A percentile compares a stretch with the other conserved stretches of the same genome.
These are phyloP conservation scores for Chamaecrista fasciculata DNA, from an alignment of 306 rosid species.

Conservation along the genomic window DNA sequence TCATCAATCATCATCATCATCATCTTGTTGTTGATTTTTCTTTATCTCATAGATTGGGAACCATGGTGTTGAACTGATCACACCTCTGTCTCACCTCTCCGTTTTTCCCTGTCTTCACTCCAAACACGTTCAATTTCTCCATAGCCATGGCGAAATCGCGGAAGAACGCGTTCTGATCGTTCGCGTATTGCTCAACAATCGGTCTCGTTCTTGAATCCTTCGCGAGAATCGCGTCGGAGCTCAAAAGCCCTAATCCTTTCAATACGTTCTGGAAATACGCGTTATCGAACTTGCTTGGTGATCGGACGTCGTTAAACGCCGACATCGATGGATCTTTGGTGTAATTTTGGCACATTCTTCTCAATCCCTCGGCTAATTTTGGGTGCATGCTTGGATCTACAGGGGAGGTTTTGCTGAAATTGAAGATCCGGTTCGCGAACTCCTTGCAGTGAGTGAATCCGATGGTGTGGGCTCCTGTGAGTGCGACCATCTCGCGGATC, in stretches of 20 bases:
- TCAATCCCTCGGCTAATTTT: slow-evolving; percentile 35
- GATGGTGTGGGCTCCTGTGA: slow-evolving; percentile 57
- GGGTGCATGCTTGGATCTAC: slow-evolving; percentile 44
- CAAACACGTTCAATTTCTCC: slow-evolving; percentile 37
- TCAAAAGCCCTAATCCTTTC: slow-evolving; percentile 40
- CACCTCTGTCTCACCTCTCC: slow-evolving; percentile 49
- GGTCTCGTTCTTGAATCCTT: slow-evolving; percentile 52
- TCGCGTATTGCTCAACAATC: slow-evolving; percentile 40
- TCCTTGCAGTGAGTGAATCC: slow-evolving; percentile 63
- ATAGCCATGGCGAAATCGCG: slow-evolving; percentile 40
- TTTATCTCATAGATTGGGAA: background rate
- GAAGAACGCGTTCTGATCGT: slow-evolving; percentile 36
- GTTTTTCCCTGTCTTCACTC: slow-evolving; percentile 33
- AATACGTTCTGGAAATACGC: slow-evolving; percentile 40
- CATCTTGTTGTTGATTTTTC: background rate
- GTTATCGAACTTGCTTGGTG: slow-evolving; percentile 55
- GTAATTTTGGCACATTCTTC: slow-evolving; percentile 40
- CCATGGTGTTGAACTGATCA: slow-evolving; percentile 39
- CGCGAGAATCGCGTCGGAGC: slow-evolving; percentile 30
- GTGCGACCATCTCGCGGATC: slow-evolving; percentile 42
- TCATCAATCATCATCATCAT: background rate
- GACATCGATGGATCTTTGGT: slow-evolving; percentile 31
- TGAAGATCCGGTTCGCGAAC: slow-evolving; percentile 40
- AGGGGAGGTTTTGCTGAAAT: slow-evolving; percentile 34
- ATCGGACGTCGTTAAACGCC: slow-evolving; percentile 52